Base-by-base conservation (phyloP, 2,329 filamentous ascomycete genomes). In the Sporothrix humicola region DNA sequence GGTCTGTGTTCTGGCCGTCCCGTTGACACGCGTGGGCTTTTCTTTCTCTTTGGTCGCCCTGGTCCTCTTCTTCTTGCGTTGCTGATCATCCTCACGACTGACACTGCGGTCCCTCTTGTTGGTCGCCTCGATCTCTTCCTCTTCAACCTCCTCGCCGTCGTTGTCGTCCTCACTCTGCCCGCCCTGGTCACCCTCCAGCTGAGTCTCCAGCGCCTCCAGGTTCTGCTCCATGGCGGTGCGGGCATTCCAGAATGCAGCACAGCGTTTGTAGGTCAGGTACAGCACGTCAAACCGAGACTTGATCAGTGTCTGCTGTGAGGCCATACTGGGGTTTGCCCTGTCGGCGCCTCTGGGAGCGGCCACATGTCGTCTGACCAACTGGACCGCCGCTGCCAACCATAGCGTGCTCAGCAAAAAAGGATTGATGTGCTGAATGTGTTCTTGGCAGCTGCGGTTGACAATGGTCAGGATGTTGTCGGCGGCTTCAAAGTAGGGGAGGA, bases 151-250 rank as follows among this genome's bases (percentile, higher is more conserved):
- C 2, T 66, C 63, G 20, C 44, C 63, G 2, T 42, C 58, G 5
- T 9, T n/a, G 1, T 61, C 58, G 10, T 61, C 58, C 6, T 42
- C 56, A 5, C 56, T 31, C 26, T 12, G 15, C 12, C 44, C 63
- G 0, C 44, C 63, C 3, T 50, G 42, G 10, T 31, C 13, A 4
- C 44, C n/a, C 12, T 72, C 71, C 31, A 72, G 59, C 48, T 72
- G 71, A 10, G 31, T 15, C 46, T 72, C 71, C 12, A 72, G 48
- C 0, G 59, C 23, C 59, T 72, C 71, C 23, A 72, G 71, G 31
- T 72, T 72, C 59, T 72, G 71, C 71, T 72, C 71, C 71, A 72
- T 72, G 26, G 71, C 71, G 17, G 71, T 72, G 48, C 71, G 71
- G 26, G 31, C 58, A 15, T 72, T 66, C 71, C 71, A 72, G 12